These are phyloP conservation scores for Clonostachys solani DNA, from an alignment of 2,329 filamentous ascomycete species.

Conservation along the genomic window DNA sequence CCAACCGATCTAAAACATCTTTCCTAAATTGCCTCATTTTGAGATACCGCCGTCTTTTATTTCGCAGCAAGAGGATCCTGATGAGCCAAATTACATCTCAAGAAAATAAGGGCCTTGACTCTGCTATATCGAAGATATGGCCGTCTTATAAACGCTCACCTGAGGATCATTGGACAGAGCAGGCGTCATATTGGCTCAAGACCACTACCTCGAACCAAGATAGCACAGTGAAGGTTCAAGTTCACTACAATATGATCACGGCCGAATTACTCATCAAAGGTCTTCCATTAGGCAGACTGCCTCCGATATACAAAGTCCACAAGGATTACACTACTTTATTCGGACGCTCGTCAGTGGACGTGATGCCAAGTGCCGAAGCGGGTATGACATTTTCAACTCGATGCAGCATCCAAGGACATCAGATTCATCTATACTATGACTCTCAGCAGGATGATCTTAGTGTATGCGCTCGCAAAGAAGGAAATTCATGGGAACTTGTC, in stretches of 20 bases:
- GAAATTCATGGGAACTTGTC: conserved; percentile 17
- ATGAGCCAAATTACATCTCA: too few relatives aligned
- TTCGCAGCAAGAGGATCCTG: too few relatives aligned
- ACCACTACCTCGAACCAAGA: too few relatives aligned
- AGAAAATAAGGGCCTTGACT: too few relatives aligned
- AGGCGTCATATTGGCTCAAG: too few relatives aligned
- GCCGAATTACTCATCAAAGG: conserved; percentile 50
- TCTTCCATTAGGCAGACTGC: conserved; percentile 39
- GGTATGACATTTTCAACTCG: conserved; percentile 33
- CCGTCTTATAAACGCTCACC: too few relatives aligned
- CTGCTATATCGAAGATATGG: too few relatives aligned
- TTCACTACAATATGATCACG: conserved; percentile 46
- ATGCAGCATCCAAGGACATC: background rate
- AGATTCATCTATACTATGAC: background rate
- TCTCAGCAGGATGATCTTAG: background rate
- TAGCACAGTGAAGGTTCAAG: conserved; percentile 5
- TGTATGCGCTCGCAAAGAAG: background rate
- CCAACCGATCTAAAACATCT: too few relatives aligned
- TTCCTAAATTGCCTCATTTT: too few relatives aligned
- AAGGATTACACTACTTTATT: conserved; percentile 37
- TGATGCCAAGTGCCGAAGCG: conserved; percentile 27
- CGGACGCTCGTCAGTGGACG: conserved; percentile 31
- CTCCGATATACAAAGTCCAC: conserved; percentile 30
- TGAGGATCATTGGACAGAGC: too few relatives aligned
- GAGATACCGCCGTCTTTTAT: too few relatives aligned